Conservation (phyloP, 441 rosid genomes). For the Raphanus hybrid region DNA sequence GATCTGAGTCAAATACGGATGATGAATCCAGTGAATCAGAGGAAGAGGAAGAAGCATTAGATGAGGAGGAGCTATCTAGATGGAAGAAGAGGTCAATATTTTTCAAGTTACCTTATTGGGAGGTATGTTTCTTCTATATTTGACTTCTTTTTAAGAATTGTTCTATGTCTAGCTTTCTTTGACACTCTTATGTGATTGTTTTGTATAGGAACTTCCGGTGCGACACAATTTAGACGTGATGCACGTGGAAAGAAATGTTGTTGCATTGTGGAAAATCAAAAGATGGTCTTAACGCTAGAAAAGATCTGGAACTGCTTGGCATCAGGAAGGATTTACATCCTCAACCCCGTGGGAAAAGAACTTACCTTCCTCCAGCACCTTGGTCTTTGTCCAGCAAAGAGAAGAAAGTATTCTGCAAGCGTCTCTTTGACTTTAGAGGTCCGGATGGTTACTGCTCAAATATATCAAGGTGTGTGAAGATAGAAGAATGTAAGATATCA, state of each 20-base stretch:
- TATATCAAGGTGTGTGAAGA: background rate
- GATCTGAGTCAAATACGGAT: background rate
- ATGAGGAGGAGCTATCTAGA: background rate
- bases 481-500: background rate
- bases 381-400: background rate
- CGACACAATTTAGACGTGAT: background rate
- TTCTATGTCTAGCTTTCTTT: background rate
- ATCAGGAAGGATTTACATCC: background rate
- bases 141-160: background rate
- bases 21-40: background rate
- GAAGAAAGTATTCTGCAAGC: background rate
- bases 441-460: background rate
- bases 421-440: background rate
- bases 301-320: background rate
- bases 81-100: slow-evolving; percentile 1
- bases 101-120: slow-evolving; percentile 8
- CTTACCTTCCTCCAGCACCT: background rate
- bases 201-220: background rate
- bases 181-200: background rate
- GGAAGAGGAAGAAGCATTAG: background rate
- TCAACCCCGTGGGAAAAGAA: background rate
- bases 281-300: slow-evolving; percentile 1
- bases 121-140: slow-evolving; percentile 1
- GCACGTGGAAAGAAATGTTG: background rate
- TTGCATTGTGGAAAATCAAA: slow-evolving; percentile 2